These are phyloP conservation scores for Botrytis fabae DNA, from an alignment of 2,329 filamentous ascomycete species.

Conservation along the genomic window DNA sequence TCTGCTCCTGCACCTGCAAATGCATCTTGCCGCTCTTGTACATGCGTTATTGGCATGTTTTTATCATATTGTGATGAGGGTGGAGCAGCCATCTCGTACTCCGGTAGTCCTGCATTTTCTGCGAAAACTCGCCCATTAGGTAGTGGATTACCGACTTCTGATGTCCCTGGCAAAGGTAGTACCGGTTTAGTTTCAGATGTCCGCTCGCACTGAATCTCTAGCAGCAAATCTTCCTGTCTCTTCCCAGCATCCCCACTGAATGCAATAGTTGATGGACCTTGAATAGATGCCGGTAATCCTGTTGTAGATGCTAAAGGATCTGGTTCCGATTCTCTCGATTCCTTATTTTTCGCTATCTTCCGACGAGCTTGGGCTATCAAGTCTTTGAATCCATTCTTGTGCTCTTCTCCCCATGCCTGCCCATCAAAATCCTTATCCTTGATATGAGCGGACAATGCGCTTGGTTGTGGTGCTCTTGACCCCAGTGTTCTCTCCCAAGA, in stretches of 20 bases:
- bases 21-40: neutral
- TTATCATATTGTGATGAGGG: slow-evolving; percentile 1
- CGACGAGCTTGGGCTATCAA: slow-evolving; percentile 74
- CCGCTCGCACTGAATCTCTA: neutral
- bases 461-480: slow-evolving; percentile 48
- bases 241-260: neutral
- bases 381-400: slow-evolving; percentile 74
- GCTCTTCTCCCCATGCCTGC: slow-evolving; percentile 69
- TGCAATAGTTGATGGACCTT: neutral
- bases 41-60: neutral
- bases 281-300: neutral
- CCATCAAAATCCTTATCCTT: slow-evolving; percentile 90
- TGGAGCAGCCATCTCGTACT: neutral
- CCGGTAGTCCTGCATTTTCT: neutral
- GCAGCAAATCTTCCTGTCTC: neutral
- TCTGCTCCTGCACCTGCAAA: neutral
- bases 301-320: slow-evolving; percentile 14
- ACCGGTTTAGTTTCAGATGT: neutral
- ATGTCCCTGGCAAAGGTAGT: neutral
- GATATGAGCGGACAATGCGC: slow-evolving; percentile 52
- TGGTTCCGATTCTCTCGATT: slow-evolving; percentile 12
- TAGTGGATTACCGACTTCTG: neutral
- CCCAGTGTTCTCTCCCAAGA: slow-evolving; percentile 85
- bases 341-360: slow-evolving; percentile 39
- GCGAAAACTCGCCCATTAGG: neutral